A percentile compares a stretch with the other conserved stretches of the same genome.
phyloP scores from a whole-genome alignment of 2,329 filamentous ascomycete species.

The Fusarium compactum region DNA sequence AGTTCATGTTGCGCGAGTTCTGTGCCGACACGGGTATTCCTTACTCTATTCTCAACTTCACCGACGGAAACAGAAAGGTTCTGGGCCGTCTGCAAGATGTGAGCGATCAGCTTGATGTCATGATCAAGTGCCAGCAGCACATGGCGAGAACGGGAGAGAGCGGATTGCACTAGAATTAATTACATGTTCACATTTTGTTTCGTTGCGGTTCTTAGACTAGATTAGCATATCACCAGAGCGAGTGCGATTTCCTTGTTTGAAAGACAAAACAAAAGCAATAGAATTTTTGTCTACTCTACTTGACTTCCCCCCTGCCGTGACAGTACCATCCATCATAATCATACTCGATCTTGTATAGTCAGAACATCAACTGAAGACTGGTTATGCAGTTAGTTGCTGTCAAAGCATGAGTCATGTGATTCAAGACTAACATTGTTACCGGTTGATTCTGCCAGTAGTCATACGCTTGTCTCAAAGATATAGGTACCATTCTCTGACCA shows the following conservation, averaged over 20 bases:
- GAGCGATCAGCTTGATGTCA: constrained; percentile 68
- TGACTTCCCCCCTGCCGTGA: not conserved
- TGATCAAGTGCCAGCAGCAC: constrained; percentile 67
- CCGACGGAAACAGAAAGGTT: constrained; percentile 70
- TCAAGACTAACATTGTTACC: not conserved
- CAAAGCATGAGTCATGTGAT: not conserved
- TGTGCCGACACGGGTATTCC: constrained; percentile 73
- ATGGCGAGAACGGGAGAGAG: constrained; percentile 63
- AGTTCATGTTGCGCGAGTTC: constrained; percentile 71
- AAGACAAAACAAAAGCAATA: constrained; percentile 24
- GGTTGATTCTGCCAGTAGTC: not conserved
- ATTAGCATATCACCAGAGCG: constrained; percentile 6
- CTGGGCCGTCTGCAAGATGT: constrained; percentile 66
- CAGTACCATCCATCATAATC: not conserved
- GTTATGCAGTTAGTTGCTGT: not conserved
- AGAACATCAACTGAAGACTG: not conserved
- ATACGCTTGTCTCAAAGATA: too few species aligned
- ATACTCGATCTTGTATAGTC: not conserved
- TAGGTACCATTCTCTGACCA: too few species aligned
- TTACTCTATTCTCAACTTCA: constrained; percentile 71
- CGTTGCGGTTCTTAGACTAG: constrained; percentile 2
- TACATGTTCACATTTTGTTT: not conserved
- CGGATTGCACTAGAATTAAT: constrained; percentile 48
- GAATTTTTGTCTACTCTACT: not conserved
- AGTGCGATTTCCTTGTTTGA: constrained; percentile 7